Evolutionary conservation across 768 basidiomycete species (phyloP).

Genomic region (Lentinula edodes): DNA sequence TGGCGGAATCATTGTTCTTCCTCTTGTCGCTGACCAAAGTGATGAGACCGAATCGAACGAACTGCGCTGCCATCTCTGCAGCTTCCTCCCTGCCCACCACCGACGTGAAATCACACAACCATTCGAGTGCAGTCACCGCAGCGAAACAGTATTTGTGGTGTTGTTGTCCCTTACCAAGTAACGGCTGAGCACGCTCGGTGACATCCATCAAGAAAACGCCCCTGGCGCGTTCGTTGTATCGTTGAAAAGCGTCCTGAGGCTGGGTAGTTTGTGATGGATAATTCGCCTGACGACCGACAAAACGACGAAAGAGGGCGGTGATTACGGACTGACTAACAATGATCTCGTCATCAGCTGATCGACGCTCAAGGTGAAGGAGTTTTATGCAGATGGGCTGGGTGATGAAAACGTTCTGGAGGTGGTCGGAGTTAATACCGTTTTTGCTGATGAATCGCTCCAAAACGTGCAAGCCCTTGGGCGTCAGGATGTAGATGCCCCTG

Average conservation of each 20-base stretch:
- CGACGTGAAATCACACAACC: constrained; percentile 97
- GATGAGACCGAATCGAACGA: constrained; percentile 92
- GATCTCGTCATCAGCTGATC: constrained; percentile 92
- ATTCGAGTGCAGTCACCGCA: constrained; percentile 86
- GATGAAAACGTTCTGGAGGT: constrained; percentile 83
- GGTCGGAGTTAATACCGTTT: constrained; percentile 96
- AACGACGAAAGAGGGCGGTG: constrained; percentile 93
- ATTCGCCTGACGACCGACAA: constrained; percentile 85
- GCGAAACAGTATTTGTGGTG: constrained; percentile 73
- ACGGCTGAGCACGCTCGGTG: constrained; percentile 57
- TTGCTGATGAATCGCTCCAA: constrained; percentile 99
- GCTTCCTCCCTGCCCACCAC: constrained; percentile 95
- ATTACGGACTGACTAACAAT: constrained; percentile 92
- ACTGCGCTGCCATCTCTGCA: constrained; percentile 96
- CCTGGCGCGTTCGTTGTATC: constrained; percentile 77
- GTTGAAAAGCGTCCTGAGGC: constrained; percentile 55
- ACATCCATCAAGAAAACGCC: constrained; percentile 69
- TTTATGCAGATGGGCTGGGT: constrained; percentile 97
- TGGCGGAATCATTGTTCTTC: constrained; percentile 87
- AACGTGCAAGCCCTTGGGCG: constrained; percentile 97
- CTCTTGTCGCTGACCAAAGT: constrained; percentile 84
- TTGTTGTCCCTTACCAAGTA: constrained; percentile 40
- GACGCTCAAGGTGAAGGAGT: constrained; percentile 92
- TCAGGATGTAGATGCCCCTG: constrained; percentile 91
- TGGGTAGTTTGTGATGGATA: constrained; percentile 46